Evolutionary conservation across 73 alveolate species (phyloP), one percentile per base, ranked within the genome.

Genomic region (Paramecium octaurelia): DNA sequence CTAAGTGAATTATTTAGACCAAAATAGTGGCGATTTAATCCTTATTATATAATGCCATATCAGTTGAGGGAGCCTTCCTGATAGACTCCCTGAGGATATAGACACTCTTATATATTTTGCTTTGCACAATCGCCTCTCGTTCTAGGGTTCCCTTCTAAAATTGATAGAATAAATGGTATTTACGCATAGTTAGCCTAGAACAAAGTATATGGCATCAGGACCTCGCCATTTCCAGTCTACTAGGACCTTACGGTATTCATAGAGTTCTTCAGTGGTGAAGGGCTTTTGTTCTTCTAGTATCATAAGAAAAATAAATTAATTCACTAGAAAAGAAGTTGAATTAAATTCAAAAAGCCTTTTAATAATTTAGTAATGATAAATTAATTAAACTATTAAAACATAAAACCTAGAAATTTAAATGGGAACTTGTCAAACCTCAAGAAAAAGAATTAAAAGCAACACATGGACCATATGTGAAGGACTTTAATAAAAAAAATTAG

Each of bases 211-310:
- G n/a, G 59, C 87, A 12, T 73, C 87, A 73, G 87, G 87, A 16
- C 87, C 87, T 73, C 87, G 20, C 87, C 87, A 73, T 73, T 73
- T 73, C 87, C 87, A 73, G 40, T 73, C 87, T 9, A 73, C 87
- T 29, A 73, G n/a, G 34, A 73, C 87, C 10, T 73, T 73, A 16
- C 87, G 57, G 40, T 35, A 73, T 31, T 73, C 87, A 73, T 73
- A 73, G 59, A 73, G 87, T 38, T 73, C 87, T 43, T 73, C 59
- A 16, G 87, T 10, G 4, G 87, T 73, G 38, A 36, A 73, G 59
- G 87, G 57, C 46, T 73, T 73, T 73, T 35, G 38, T 38, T 34
- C 87, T 23, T 36, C 46, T 29, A 38, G 36, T 29, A 73, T 27
- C 84, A 64, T 64, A 64, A 31, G 46, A 54, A 64, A 40, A 64